Base-by-base conservation (phyloP, 2,329 filamentous ascomycete species). In the Moelleriella libera region DNA sequence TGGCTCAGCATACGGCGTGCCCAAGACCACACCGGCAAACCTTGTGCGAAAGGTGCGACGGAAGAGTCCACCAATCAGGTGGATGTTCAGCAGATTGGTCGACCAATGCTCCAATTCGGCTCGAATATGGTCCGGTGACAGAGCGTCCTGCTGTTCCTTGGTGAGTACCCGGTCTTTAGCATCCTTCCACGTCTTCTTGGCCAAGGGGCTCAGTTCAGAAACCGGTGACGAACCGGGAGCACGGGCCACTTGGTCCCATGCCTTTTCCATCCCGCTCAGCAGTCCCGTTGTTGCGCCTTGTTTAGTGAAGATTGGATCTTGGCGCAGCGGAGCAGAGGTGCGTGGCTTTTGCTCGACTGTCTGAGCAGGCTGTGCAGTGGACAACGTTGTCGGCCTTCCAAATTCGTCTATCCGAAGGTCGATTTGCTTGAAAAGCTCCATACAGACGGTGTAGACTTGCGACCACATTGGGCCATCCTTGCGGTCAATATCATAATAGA, bases 401-500 rank as follows among this genome's bases (percentile, higher is more conserved):
- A 74, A 78, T 11, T 74, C 68, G 45, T 82, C 75, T 45, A 95
- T 80, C 43, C 86, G 80, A 6, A 65, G 65, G 48, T 80, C 78
- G 45, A 96, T 76, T 9, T 70, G 71, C 53, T 78, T 78, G 45
- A 96, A 71, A 14, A 84, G 74, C 10, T 77, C 75, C 14, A 90
- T 72, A 56, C 86, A 89, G 6, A 82, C 68, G 14, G 70, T 68
- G 51, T 82, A 80, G 44, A 94, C 74, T 56, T 95, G 88, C 7
- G 80, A 79, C 86, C 88, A 95, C 54, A 85, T 82, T 1, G 86
- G 76, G 0, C 84, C 87, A 43, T 83, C 84, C 47, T 79, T 78
- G 50, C 88, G 83, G 55, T 94, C 87, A 51, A 95, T 85, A 55
- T 97, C 90, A 49, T 82, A 79, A 63, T 86, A 96, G 48, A 97